Conservation (phyloP, 345 rosid genomes). For the Lepidium sativum region DNA sequence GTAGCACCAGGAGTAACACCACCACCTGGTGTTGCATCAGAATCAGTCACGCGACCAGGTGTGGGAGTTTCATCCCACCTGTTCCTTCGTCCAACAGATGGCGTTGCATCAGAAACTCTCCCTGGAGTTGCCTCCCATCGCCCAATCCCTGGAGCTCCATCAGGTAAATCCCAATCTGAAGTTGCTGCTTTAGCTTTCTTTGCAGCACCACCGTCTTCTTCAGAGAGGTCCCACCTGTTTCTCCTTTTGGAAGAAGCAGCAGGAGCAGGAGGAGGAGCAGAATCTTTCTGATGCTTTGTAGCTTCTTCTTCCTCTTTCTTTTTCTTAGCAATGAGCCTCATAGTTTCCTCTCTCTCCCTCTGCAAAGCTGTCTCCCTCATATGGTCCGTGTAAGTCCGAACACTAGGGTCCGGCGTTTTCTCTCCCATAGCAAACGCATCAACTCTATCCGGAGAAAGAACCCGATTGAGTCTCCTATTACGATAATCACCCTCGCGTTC, state of each 20-base stretch:
- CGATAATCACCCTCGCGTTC: slow-evolving; percentile 94
- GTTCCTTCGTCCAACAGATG: slow-evolving; percentile 66
- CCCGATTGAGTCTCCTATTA: slow-evolving; percentile 70
- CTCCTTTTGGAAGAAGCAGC: slow-evolving; percentile 58
- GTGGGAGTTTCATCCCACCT: slow-evolving; percentile 99
- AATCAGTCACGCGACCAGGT: slow-evolving; percentile 79
- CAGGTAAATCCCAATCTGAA: slow-evolving; percentile 96
- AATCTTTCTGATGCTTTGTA: slow-evolving; percentile 36
- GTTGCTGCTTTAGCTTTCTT: slow-evolving; percentile 53
- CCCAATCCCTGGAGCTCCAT: slow-evolving; percentile 74
- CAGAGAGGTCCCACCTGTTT: slow-evolving; percentile 86
- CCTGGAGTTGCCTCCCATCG: slow-evolving; percentile 93
- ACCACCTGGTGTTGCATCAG: slow-evolving; percentile 86
- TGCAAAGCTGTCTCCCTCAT: slow-evolving; percentile 77
- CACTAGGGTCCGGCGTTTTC: slow-evolving; percentile 82
- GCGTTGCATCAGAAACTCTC: slow-evolving; percentile 71
- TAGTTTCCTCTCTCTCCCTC: slow-evolving; percentile 50
- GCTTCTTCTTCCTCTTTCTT: slow-evolving; percentile 81
- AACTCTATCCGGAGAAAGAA: slow-evolving; percentile 86
- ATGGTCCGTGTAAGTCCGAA: slow-evolving; percentile 66
- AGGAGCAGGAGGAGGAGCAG: slow-evolving; percentile 24
- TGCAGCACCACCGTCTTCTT: slow-evolving; percentile 49
- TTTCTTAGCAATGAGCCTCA: slow-evolving; percentile 54
- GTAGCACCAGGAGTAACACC: slow-evolving; percentile 91
- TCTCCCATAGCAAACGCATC: slow-evolving; percentile 89